These are phyloP conservation scores for Thoreauomyces humboldtii DNA, from an alignment of 192 early-diverging fungal species.

Conservation along the genomic window DNA sequence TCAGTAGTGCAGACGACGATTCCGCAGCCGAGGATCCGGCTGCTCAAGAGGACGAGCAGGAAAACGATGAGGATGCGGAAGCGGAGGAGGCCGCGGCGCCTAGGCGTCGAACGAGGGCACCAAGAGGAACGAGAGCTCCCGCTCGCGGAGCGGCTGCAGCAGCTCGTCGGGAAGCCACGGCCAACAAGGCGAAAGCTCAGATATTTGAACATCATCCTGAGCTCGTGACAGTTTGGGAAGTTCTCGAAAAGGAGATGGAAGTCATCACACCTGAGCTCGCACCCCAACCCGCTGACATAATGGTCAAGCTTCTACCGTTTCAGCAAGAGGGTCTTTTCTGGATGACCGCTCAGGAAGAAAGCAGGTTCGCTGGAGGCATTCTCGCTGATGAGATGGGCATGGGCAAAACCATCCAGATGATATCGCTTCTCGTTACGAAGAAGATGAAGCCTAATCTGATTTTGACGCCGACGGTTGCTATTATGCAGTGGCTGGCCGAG, in stretches of 20 bases:
- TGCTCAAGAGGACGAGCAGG: not conserved
- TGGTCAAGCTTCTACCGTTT: slow-evolving; percentile 80
- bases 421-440: slow-evolving; percentile 69
- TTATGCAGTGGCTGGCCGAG: slow-evolving; percentile 86
- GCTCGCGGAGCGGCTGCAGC: slow-evolving; percentile 18
- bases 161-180: not conserved
- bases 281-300: slow-evolving; percentile 65
- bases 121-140: not conserved
- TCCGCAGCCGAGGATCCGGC: not conserved
- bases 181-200: not conserved
- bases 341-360: slow-evolving; percentile 76
- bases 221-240: slow-evolving; percentile 60
- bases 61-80: not conserved
- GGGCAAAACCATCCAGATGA: slow-evolving; percentile 91
- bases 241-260: slow-evolving; percentile 33
- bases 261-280: slow-evolving; percentile 25
- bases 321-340: slow-evolving; percentile 83
- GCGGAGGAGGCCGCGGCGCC: not conserved
- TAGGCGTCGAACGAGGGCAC: not conserved
- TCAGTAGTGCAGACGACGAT: not conserved
- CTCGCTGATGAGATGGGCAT: slow-evolving; percentile 80
- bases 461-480: slow-evolving; percentile 82
- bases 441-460: slow-evolving; percentile 73
- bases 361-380: slow-evolving; percentile 61
- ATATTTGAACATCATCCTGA: slow-evolving; percentile 56